Conservation (phyloP, 768 basidiomycete genomes). For the Strobilomyces echinocephalus region DNA sequence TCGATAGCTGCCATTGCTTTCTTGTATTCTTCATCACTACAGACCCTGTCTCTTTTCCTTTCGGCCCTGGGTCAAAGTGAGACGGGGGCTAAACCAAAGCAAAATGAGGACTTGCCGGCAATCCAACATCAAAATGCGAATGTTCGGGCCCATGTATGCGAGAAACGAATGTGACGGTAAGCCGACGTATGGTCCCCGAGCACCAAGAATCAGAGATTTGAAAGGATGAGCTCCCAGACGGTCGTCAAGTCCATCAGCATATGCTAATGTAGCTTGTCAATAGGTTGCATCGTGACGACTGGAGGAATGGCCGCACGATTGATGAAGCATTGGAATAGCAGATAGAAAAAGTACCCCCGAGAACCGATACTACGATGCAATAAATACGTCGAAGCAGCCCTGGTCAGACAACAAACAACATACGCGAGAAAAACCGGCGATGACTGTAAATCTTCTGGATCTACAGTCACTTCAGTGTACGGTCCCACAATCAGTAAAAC, state of each 20-base stretch:
- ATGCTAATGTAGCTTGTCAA: conserved; percentile 11
- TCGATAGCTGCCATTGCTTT: conserved; percentile 63
- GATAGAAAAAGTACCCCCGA: conserved; percentile 86
- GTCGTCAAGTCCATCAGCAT: conserved; percentile 67
- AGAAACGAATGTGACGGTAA: conserved; percentile 81
- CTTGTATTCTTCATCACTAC: conserved; percentile 66
- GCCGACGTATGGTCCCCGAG: conserved; percentile 70
- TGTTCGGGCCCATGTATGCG: conserved; percentile 73
- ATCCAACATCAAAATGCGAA: conserved; percentile 71
- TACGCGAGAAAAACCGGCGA: conserved; percentile 72
- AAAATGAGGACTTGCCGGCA: conserved; percentile 54
- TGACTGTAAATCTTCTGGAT: conserved; percentile 75
- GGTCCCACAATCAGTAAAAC: not conserved
- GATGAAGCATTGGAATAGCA: conserved; percentile 92
- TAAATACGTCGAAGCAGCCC: not conserved
- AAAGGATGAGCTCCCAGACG: conserved; percentile 56
- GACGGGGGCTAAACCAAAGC: not conserved
- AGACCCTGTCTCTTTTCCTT: conserved; percentile 76
- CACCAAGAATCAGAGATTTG: conserved; percentile 72
- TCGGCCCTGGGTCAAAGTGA: conserved; percentile 58
- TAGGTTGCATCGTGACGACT: not conserved
- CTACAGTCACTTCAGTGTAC: conserved; percentile 32
- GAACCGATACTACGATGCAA: conserved; percentile 61
- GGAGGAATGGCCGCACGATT: conserved; percentile 46
- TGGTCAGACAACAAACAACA: conserved; percentile 15